Conservation (phyloP, 257 asterid species). For the Dorcoceras hygrometricum region DNA sequence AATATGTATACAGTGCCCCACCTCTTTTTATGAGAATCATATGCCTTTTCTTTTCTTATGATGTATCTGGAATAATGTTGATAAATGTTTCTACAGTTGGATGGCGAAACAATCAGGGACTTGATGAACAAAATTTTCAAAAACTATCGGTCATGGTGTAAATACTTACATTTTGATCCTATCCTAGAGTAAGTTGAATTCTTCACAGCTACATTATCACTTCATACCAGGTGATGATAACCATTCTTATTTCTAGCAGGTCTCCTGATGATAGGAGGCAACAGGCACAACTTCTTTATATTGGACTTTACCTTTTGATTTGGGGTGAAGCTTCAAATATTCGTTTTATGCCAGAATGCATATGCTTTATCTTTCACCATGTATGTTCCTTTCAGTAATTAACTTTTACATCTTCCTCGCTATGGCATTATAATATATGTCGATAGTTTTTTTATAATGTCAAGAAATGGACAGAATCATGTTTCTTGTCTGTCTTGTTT, state of each 20-base stretch:
- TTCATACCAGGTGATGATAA: conserved; percentile 12
- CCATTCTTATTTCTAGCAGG: conserved; percentile 39
- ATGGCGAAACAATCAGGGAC: conserved; percentile 46
- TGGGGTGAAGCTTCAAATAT: conserved; percentile 99
- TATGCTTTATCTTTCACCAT: conserved; percentile 90
- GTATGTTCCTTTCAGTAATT: conserved; percentile 46
- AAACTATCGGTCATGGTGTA: conserved; percentile 88
- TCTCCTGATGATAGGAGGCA: conserved; percentile 57
- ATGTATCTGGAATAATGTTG: conserved; percentile 18
- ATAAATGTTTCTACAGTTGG: conserved; percentile 58
- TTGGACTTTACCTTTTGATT: conserved; percentile 91
- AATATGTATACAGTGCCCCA: not conserved
- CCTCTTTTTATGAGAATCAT: conserved; percentile 18
- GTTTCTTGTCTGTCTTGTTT: not conserved
- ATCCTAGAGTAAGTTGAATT: conserved; percentile 68
- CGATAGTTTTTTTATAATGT: not conserved
- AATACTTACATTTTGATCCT: conserved; percentile 61
- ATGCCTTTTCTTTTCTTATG: conserved; percentile 11
- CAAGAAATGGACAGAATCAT: not conserved
- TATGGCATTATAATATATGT: conserved; percentile 5
- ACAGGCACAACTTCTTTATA: conserved; percentile 89
- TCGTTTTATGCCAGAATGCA: conserved; percentile 98
- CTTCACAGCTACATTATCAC: conserved; percentile 17
- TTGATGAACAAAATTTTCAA: conserved; percentile 72
- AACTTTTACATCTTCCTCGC: conserved; percentile 18